These are phyloP conservation scores for Crithidia fasciculata DNA, from an alignment of 208 protist species.

Conservation along the genomic window DNA sequence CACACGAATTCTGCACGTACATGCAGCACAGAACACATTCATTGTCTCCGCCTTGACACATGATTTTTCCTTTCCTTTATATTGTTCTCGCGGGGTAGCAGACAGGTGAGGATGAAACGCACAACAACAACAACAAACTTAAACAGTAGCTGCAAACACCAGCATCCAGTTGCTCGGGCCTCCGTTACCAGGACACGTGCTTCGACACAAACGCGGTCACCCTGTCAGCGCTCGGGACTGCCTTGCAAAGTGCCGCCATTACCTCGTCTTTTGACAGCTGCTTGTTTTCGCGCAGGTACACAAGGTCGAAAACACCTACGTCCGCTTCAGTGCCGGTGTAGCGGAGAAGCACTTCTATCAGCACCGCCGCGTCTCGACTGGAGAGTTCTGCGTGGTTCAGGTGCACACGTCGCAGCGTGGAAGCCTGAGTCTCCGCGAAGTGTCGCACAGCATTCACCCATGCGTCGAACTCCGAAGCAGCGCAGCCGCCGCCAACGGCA, in stretches of 20 bases:
- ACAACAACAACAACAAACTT: background rate
- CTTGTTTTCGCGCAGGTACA: conserved; percentile 32
- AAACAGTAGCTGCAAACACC: no score
- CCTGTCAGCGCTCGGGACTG: background rate
- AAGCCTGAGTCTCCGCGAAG: background rate
- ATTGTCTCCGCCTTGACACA: no score
- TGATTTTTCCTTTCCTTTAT: no score
- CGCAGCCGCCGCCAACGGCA: conserved; percentile 7
- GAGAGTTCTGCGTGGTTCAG: conserved; percentile 41
- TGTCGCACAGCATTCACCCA: conserved; percentile 15
- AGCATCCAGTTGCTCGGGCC: background rate
- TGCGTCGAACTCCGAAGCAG: background rate
- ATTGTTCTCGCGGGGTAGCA: no score
- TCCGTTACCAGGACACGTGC: conserved; percentile 22
- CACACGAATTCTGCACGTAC: no score
- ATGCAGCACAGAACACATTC: no score
- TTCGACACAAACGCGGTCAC: conserved; percentile 5
- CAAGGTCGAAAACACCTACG: conserved; percentile 11
- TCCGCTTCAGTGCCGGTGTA: background rate
- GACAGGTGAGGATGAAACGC: background rate
- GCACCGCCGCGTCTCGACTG: conserved; percentile 13
- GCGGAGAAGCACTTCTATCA: conserved; percentile 26
- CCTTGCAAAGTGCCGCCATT: background rate
- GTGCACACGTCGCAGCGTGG: conserved; percentile 41
- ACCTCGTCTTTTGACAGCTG: conserved; percentile 2